Evolutionary conservation across 2,329 filamentous ascomycete species (phyloP), one percentile per base, ranked within the genome.

Genomic region (Parastagonospora avenae): DNA sequence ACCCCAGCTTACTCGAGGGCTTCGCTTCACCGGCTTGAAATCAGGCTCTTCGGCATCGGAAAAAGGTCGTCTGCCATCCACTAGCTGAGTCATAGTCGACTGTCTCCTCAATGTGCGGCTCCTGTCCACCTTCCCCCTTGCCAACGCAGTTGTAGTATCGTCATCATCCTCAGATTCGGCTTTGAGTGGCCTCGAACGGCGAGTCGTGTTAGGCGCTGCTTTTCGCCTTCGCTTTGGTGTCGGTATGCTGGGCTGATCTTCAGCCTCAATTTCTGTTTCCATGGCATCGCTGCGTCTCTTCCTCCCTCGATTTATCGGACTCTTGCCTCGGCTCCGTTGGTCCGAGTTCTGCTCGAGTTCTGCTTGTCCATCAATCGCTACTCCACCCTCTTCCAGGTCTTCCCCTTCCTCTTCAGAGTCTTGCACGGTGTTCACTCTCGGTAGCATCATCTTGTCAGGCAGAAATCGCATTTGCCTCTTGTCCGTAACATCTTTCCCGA

Each of bases 31-130:
- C 7, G 60, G 62, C 37, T 58, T 62, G 33, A 69, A 71, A 2
- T 59, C 52, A 1, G 63, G 69, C 40, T 66, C 65, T 14, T 62
- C 54, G 0, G 41, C 45, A 2, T 50, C 58, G n/a, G 55, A 54
- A 2, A 45, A 16, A 8, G 68, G 65, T 31, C 45, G 54, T 4
- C 68, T 56, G 9, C 68, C 67, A 38, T 65, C 57, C 1, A 61
- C 57, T 4, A 73, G 32, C 36, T 73, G 70, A 12, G 70, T 73
- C 69, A 72, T 72, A 15, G 70, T 73, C 27, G 70, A 72, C 31
- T 73, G 70, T 44, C 65, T 64, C 35, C 58, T 61, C 10, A 63
- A 36, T 14, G 50, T 60, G n/a, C 42, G 52, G 8, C 35, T 53
- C 10, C 15, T 42, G 1, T 44, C 39, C 32, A 36, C 28, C 42